phyloP scores from a whole-genome alignment of 495 filamentous ascomycete species.

The Penicillium silybi region DNA sequence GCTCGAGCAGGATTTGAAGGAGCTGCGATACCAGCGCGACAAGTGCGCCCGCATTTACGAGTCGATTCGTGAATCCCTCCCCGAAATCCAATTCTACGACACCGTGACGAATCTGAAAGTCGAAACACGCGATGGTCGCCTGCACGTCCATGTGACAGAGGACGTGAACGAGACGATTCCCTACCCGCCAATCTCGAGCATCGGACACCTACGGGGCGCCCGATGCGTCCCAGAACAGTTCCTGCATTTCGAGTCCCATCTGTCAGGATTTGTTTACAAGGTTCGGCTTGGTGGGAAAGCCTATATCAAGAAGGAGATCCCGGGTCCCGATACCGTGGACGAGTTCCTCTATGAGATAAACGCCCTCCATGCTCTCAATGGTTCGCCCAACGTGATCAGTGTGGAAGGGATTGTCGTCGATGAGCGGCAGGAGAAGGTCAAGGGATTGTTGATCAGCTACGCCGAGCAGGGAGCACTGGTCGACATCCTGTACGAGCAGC shows the following conservation, averaged over 20 bases:
- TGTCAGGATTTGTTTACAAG: conserved; percentile 98
- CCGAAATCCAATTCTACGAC: conserved; percentile 90
- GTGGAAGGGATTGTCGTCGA: conserved; percentile 90
- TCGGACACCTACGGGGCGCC: conserved; percentile 68
- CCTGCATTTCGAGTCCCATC: conserved; percentile 81
- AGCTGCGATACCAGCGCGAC: conserved; percentile 79
- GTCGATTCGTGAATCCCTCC: conserved; percentile 85
- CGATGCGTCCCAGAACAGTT: conserved; percentile 65
- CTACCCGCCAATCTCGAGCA: conserved; percentile 71
- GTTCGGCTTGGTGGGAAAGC: conserved; percentile 63
- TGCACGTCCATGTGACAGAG: conserved; percentile 98
- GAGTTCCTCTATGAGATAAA: conserved; percentile 99
- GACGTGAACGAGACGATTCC: conserved; percentile 93
- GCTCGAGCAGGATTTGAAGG: conserved; percentile 76
- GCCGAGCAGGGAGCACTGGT: conserved; percentile 86
- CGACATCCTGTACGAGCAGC: conserved; percentile 81
- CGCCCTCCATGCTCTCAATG: conserved; percentile 74
- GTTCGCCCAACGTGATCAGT: conserved; percentile 73
- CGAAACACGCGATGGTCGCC: conserved; percentile 79
- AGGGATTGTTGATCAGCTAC: conserved; percentile 86
- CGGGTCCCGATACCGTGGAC: conserved; percentile 91
- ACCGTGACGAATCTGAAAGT: conserved; percentile 96
- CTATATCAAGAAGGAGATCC: conserved; percentile 97
- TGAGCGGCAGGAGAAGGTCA: conserved; percentile 68
- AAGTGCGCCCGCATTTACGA: conserved; percentile 96